phyloP scores from a whole-genome alignment of 331 rosid genomes.

The Malus hybrid region DNA sequence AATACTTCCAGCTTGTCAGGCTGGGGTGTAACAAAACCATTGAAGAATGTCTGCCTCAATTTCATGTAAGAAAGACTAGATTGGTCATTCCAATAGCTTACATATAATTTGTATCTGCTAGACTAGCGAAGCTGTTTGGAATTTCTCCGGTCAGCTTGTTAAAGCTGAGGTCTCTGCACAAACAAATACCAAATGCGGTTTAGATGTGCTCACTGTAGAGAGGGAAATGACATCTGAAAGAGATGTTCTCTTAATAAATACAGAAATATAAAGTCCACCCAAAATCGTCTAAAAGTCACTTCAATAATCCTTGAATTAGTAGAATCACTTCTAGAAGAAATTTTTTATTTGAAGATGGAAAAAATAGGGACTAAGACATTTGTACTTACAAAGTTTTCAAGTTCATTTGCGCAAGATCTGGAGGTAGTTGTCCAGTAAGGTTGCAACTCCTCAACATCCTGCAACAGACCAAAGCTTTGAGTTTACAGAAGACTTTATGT shows the following conservation, averaged over 20 bases:
- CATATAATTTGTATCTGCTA: slow-evolving; percentile 26
- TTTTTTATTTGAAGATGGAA: not conserved
- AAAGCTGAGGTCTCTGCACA: not conserved
- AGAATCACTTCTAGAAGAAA: not conserved
- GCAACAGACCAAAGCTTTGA: slow-evolving; percentile 7
- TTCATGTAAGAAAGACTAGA: not conserved
- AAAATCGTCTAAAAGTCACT: not conserved
- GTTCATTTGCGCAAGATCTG: slow-evolving; percentile 20
- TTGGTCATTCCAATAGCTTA: slow-evolving; percentile 23
- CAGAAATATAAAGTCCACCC: not conserved
- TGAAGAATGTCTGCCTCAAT: not conserved
- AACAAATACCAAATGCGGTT: not conserved
- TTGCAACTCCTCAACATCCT: slow-evolving; percentile 72
- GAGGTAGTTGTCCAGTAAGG: slow-evolving; percentile 45
- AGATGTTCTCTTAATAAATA: not conserved
- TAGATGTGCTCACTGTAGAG: not conserved
- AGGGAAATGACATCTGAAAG: not conserved
- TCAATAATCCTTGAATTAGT: not conserved
- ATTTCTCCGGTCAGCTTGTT: too few species aligned
- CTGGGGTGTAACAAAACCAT: not conserved
- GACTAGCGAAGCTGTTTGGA: not conserved
- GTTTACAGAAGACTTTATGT: not conserved
- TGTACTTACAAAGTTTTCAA: slow-evolving; percentile 37
- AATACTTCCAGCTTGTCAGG: not conserved
- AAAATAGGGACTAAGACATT: not conserved